Conservation (phyloP, 495 filamentous ascomycete species). For the Oleoguttula mirabilis region DNA sequence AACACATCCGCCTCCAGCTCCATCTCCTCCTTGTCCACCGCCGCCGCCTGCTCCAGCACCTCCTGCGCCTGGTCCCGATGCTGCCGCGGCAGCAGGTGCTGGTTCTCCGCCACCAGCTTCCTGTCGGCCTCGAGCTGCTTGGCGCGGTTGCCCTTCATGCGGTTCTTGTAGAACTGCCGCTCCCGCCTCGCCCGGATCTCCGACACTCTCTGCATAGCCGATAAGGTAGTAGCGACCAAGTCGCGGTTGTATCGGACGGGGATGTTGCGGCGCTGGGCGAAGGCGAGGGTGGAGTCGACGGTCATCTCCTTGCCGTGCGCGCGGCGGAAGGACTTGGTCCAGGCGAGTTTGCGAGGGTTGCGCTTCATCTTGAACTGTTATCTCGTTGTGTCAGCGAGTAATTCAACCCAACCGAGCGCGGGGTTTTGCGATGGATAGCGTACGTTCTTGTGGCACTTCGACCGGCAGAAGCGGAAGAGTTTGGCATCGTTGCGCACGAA, state of each 20-base stretch:
- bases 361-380: conserved; percentile 87
- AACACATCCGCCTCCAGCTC: conserved; percentile 33
- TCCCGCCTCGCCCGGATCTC: conserved; percentile 79
- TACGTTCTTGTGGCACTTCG: conserved; percentile 85
- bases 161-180: conserved; percentile 79
- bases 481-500: conserved; percentile 73
- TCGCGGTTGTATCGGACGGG: conserved; percentile 92
- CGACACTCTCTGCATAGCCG: conserved; percentile 79
- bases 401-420: conserved; percentile 3
- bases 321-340: conserved; percentile 31
- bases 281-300: conserved; percentile 85
- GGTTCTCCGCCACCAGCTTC: conserved; percentile 81
- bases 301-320: conserved; percentile 60
- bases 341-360: conserved; percentile 50
- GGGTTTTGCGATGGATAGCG: background rate
- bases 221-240: conserved; percentile 70
- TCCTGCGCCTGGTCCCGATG: conserved; percentile 26
- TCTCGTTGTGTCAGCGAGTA: conserved; percentile 20
- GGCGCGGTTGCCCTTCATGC: conserved; percentile 81
- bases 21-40: conserved; percentile 37
- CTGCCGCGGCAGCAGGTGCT: conserved; percentile 61
- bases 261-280: conserved; percentile 84
- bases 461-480: conserved; percentile 62
- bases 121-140: conserved; percentile 63
- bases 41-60: conserved; percentile 45